Percentiles rank a stretch among this genome's conserved stretches.
Evolutionary conservation across 108 stramenopile species (phyloP).

Genomic region (Nitzschia palea): DNA sequence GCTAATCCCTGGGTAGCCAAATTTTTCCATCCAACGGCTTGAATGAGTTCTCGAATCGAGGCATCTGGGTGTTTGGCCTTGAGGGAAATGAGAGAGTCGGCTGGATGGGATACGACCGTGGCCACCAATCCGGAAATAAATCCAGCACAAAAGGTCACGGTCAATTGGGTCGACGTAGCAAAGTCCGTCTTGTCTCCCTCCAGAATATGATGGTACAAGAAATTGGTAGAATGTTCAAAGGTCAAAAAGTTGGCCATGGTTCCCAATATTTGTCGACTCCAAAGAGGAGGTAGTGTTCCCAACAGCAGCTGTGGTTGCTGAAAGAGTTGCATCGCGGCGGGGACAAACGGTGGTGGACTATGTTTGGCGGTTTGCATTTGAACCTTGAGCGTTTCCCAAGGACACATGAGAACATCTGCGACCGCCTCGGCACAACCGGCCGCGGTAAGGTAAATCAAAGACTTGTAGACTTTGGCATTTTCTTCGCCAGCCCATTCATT

Average conservation of each 20-base stretch:
- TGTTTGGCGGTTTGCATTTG: conserved; percentile 18
- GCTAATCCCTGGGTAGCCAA: conserved; percentile 30
- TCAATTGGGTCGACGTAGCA: conserved; percentile 25
- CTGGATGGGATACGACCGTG: conserved; percentile 29
- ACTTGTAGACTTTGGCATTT: conserved; percentile 5
- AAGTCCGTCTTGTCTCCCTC: conserved; percentile 10
- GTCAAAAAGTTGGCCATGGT: conserved; percentile 34
- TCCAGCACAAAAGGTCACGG: conserved; percentile 34
- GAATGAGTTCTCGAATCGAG: conserved; percentile 5
- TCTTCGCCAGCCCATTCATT: conserved; percentile 8
- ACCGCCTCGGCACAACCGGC: conserved; percentile 35
- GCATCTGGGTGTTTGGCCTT: conserved; percentile 12
- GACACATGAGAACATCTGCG: conserved; percentile 41
- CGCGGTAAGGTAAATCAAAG: conserved; percentile 19
- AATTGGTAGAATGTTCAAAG: conserved; percentile 28
- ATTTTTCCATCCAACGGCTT: conserved; percentile 25
- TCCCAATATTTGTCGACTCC: conserved; percentile 30
- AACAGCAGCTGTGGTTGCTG: conserved; percentile 21
- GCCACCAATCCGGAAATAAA: conserved; percentile 26
- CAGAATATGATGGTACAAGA: conserved; percentile 1
- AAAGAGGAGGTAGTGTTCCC: conserved; percentile 30
- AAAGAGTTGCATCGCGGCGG: conserved; percentile 14
- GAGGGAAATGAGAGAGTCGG: conserved; percentile 30
- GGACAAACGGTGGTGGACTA: conserved; percentile 11
- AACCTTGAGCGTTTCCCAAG: conserved; percentile 48